Percentiles rank a stretch among this genome's conserved stretches.
Evolutionary conservation across 192 early-diverging fungal genomes (phyloP).

Genomic region (Podila epicladia): DNA sequence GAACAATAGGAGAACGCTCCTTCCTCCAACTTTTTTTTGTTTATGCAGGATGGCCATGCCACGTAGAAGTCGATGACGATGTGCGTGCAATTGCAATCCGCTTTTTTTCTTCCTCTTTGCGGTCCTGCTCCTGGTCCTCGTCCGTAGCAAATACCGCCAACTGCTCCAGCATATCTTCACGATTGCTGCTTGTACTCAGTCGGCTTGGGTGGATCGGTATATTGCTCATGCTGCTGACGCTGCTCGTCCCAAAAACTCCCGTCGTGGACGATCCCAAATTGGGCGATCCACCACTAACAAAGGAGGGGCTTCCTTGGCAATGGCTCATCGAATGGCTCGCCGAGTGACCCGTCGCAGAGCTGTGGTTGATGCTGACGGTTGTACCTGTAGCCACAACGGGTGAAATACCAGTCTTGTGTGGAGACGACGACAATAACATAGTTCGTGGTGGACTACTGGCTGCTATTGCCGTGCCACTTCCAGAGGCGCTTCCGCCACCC

Average conservation of each 20-base stretch:
- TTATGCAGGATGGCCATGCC: slow-evolving; percentile 24
- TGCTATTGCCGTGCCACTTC: slow-evolving; percentile 3
- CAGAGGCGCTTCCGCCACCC: slow-evolving; percentile 17
- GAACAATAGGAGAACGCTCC: too few relatives aligned
- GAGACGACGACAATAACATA: slow-evolving; percentile 41
- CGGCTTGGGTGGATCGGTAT: slow-evolving; percentile 35
- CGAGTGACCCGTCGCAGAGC: not conserved
- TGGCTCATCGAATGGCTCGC: not conserved
- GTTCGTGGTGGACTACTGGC: slow-evolving; percentile 43
- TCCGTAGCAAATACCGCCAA: slow-evolving; percentile 52
- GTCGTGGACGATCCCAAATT: slow-evolving; percentile 8
- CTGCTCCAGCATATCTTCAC: slow-evolving; percentile 39
- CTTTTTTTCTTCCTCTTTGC: slow-evolving; percentile 14
- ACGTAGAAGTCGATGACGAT: slow-evolving; percentile 34
- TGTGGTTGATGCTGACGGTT: slow-evolving; percentile 27
- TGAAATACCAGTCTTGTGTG: slow-evolving; percentile 33
- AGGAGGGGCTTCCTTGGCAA: not conserved
- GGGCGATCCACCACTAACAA: slow-evolving; percentile 11
- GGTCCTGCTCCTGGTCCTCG: slow-evolving; percentile 27
- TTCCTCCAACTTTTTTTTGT: not conserved
- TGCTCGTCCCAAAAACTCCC: slow-evolving; percentile 19
- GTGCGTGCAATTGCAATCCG: slow-evolving; percentile 9
- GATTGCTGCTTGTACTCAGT: slow-evolving; percentile 34
- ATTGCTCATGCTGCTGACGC: slow-evolving; percentile 17
- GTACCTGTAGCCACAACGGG: slow-evolving; percentile 38